A percentile compares a stretch with the other conserved stretches of the same genome.
These are phyloP conservation scores for Lasiodiplodia sp. DNA, from an alignment of 2,329 filamentous ascomycete species.

Conservation along the genomic window DNA sequence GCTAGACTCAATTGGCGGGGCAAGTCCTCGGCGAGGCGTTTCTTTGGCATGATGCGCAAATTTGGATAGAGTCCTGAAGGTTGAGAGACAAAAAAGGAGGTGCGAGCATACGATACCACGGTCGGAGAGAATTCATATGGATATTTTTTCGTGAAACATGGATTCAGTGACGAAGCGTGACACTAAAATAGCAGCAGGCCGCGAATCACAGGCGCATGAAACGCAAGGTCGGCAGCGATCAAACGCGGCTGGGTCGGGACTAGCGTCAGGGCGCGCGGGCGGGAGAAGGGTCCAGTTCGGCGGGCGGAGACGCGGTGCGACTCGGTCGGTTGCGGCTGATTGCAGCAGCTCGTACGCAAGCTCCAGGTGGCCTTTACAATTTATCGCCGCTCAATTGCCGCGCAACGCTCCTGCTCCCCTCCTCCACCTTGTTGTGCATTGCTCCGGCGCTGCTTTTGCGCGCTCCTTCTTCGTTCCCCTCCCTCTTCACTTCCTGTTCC, in stretches of 20 bases:
- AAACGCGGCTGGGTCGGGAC: background rate
- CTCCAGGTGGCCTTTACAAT: slow-evolving; percentile 27
- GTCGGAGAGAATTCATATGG: background rate
- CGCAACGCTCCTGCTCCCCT: background rate
- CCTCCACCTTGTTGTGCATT: background rate
- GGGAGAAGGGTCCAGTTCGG: background rate
- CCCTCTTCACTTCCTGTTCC: slow-evolving; percentile 15
- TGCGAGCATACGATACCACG: slow-evolving; percentile 10
- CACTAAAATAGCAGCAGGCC: background rate
- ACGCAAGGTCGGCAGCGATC: slow-evolving; percentile 5
- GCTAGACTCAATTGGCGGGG: background rate
- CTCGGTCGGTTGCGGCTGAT: slow-evolving; percentile 20
- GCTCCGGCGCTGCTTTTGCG: slow-evolving; percentile 8
- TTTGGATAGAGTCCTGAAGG: slow-evolving; percentile 9
- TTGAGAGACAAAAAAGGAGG: background rate
- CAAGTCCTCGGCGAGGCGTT: background rate
- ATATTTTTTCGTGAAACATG: background rate
- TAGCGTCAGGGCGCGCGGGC: slow-evolving; percentile 5
- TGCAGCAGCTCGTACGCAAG: slow-evolving; percentile 21
- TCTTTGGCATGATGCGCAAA: background rate
- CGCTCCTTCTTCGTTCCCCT: background rate
- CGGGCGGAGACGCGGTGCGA: slow-evolving; percentile 6
- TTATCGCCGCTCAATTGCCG: slow-evolving; percentile 26
- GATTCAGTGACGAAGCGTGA: background rate
- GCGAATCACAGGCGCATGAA: slow-evolving; percentile 20